phyloP scores from a whole-genome alignment of 106 monocot species.

The Narthecium ossifragum region DNA sequence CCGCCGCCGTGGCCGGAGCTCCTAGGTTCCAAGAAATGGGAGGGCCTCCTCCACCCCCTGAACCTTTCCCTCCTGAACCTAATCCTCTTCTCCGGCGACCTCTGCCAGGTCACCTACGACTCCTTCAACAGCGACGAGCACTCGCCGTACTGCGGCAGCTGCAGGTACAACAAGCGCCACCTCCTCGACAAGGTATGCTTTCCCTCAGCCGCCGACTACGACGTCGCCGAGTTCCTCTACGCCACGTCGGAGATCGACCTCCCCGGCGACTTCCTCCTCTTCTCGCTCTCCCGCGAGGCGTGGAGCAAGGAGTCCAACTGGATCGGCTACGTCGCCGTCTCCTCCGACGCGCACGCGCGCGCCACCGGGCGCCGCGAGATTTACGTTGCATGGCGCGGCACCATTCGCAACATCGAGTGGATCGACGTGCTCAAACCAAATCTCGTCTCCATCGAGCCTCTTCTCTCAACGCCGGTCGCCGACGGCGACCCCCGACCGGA shows the following conservation, averaged over 20 bases:
- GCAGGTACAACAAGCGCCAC: constrained; percentile 23
- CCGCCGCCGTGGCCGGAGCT: constrained; percentile 33
- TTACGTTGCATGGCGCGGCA: constrained; percentile 48
- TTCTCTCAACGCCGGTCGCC: constrained; percentile 15
- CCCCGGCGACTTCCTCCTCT: constrained; percentile 19
- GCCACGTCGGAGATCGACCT: constrained; percentile 31
- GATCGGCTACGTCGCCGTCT: constrained; percentile 47
- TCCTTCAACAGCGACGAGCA: constrained; percentile 36
- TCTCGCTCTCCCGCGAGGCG: constrained; percentile 30
- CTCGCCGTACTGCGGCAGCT: constrained; percentile 41
- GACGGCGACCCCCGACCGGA: constrained; percentile 5
- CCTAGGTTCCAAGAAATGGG: constrained; percentile 42
- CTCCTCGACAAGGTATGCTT: constrained; percentile 18
- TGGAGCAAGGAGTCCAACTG: constrained; percentile 57
- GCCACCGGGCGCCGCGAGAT: constrained; percentile 37
- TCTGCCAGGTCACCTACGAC: constrained; percentile 48
- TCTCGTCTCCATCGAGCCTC: constrained; percentile 14
- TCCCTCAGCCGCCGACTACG: constrained; percentile 21
- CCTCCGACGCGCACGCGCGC: constrained; percentile 16
- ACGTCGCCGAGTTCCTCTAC: constrained; percentile 28
- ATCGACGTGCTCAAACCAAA: constrained; percentile 33
- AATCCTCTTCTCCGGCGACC: constrained; percentile 39
- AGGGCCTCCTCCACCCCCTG: constrained; percentile 42
- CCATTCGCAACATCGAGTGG: constrained; percentile 40
- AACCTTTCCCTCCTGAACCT: constrained; percentile 29